Conservation (phyloP, 768 basidiomycete genomes). For the Termitomyces sp. region DNA sequence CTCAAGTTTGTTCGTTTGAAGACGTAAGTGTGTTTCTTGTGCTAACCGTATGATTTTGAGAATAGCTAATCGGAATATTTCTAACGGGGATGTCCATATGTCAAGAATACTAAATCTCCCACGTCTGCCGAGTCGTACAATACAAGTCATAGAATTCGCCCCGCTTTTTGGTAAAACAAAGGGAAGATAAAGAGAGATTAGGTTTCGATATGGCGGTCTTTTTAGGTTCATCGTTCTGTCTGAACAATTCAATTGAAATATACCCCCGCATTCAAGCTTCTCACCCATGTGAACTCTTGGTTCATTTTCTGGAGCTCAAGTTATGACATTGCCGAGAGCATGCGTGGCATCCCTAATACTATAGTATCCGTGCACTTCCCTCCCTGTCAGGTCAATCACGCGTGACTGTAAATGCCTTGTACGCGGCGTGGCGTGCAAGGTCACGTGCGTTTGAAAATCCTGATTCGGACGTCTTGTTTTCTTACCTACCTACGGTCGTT, state of each 20-base stretch:
- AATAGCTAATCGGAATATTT: not conserved
- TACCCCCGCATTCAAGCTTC: not conserved
- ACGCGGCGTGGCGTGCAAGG: too few species aligned
- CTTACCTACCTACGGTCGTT: not conserved
- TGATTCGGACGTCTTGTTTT: not conserved
- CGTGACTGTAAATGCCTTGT: not conserved
- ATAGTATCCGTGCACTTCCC: not conserved
- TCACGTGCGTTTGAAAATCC: not conserved
- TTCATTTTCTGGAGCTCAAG: too few species aligned
- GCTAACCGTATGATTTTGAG: not conserved
- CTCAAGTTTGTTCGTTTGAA: not conserved
- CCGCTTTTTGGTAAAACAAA: too few species aligned
- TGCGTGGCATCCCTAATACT: not conserved
- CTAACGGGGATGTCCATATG: not conserved
- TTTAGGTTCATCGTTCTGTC: not conserved
- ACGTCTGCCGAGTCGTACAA: not conserved
- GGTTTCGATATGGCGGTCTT: too few species aligned
- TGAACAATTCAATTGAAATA: not conserved
- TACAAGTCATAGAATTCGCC: too few species aligned
- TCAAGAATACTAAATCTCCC: not conserved
- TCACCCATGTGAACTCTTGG: too few species aligned
- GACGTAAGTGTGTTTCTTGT: too few species aligned
- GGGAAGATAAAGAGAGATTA: not conserved
- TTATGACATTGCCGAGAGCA: not conserved
- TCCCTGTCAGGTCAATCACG: not conserved